These are phyloP conservation scores for Agaricales sp. DNA, from an alignment of 1,284 basidiomycete species.

Conservation along the genomic window DNA sequence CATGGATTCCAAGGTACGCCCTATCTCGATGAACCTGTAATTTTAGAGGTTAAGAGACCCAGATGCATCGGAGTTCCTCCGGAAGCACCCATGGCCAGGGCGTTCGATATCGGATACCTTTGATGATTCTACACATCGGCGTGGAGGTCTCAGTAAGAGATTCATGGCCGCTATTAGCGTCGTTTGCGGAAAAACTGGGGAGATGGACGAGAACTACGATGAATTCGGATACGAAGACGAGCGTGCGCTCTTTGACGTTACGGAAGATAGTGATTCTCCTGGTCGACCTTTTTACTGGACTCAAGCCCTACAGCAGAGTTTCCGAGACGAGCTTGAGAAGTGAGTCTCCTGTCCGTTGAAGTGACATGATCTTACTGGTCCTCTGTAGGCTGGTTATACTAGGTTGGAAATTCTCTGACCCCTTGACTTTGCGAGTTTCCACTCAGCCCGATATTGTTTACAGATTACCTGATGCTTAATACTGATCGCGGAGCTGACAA, in stretches of 20 bases:
- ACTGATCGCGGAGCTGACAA: constrained; percentile 80
- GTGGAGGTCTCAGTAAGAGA: constrained; percentile 51
- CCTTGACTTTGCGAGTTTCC: neutral
- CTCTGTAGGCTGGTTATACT: constrained; percentile 66
- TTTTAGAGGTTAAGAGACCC: constrained; percentile 2
- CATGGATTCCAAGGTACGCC: constrained; percentile 72
- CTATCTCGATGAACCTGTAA: too few species aligned
- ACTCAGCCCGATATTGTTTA: neutral
- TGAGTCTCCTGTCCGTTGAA: constrained; percentile 28
- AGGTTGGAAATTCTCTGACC: constrained; percentile 45
- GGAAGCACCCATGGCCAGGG: constrained; percentile 82
- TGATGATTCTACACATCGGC: constrained; percentile 70
- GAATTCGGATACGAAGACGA: constrained; percentile 63
- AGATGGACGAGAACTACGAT: constrained; percentile 57
- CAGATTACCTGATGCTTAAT: constrained; percentile 85
- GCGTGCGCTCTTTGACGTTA: constrained; percentile 49
- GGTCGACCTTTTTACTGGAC: constrained; percentile 72
- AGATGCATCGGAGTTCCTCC: constrained; percentile 84
- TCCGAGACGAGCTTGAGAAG: constrained; percentile 85
- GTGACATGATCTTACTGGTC: constrained; percentile 6
- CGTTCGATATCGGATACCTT: constrained; percentile 76
- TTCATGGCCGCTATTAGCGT: constrained; percentile 59
- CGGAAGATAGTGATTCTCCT: constrained; percentile 39
- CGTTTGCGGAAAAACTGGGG: constrained; percentile 72
- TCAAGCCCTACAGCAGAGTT: constrained; percentile 62